phyloP scores from a whole-genome alignment of 305 asterid genomes.

The Striga hermonthica region DNA sequence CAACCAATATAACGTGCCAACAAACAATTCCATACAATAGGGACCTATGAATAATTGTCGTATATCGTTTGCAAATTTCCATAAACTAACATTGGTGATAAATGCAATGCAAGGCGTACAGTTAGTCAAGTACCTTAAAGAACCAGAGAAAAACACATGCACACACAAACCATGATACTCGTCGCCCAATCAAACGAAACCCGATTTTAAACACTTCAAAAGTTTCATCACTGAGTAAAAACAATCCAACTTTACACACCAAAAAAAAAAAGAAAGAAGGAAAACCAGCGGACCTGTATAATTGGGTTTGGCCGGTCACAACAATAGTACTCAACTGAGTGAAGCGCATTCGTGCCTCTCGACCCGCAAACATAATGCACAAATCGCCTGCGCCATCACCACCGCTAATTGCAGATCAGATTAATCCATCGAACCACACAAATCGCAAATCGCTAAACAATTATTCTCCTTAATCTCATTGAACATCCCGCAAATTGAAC shows the following conservation, averaged over 20 bases:
- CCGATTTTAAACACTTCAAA: neutral
- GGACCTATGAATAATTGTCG: neutral
- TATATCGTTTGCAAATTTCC: neutral
- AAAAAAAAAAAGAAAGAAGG: neutral
- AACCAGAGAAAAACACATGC: neutral
- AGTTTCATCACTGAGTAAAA: neutral
- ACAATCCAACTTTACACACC: neutral
- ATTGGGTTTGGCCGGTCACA: constrained; percentile 93
- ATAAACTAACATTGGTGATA: neutral
- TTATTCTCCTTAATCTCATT: neutral
- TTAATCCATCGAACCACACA: constrained; percentile 1
- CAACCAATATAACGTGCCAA: neutral
- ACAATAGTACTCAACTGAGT: constrained; percentile 68
- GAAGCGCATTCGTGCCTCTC: constrained; percentile 59
- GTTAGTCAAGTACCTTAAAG: neutral
- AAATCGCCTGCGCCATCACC: constrained; percentile 54
- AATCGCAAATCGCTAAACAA: neutral
- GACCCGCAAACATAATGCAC: constrained; percentile 61
- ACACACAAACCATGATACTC: neutral
- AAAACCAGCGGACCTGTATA: constrained; percentile 53
- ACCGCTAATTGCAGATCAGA: constrained; percentile 28
- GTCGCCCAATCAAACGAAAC: neutral
- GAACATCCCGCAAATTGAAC: constrained; percentile 6
- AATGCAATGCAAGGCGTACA: neutral
- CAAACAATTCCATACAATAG: neutral